Evolutionary conservation across 2,329 filamentous ascomycete genomes (phyloP), one percentile per base, ranked within the genome.

Genomic region (Pseudocercospora ulei): DNA sequence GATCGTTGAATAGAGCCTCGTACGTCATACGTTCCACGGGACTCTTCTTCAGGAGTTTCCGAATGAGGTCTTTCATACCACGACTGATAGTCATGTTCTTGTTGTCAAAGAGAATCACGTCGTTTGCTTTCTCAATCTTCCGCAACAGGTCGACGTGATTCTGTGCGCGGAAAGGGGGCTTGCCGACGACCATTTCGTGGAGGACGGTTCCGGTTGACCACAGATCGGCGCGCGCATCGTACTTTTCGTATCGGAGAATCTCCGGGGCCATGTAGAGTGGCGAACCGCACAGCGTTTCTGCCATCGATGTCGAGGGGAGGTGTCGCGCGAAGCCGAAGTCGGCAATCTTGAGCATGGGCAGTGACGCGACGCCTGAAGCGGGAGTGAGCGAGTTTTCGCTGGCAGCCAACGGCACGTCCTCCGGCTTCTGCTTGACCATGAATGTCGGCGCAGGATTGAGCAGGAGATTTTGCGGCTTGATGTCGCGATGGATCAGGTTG

Each of bases 221-320:
- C 20, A 98, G 67, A 65, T 98, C 90, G 30, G 87, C 88, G 62
- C 93, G 93, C 48, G 88, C 85, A 65, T 94, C 88, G 62, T 98
- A 98, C 56, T 88, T 88, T 61, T 98, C 87, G 56, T 96, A 98
- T 43, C 87, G 79, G 46, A 98, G 69, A 48, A 98, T 98, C 65
- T 98, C 90, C 3, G 90, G 90, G 0, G 90, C 90, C 90, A 98
- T 98, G 66, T 98, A 98, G 16, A 98, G 69, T 6, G 90, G 90
- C 7, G 90, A 96, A 11, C 90, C 90, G 61, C 90, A 98, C 0
- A 98, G 75, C 0, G 90, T 98, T 61, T 98, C 90, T 7, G 90
- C 90, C 47, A 98, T 72, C 3, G 87, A 88, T 0, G 88, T 93
- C 5, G 83, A 78, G 1, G 90, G 88, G 33, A 98, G 67, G 39